Base-by-base conservation (phyloP, 768 basidiomycete species). In the Terana coerulea region DNA sequence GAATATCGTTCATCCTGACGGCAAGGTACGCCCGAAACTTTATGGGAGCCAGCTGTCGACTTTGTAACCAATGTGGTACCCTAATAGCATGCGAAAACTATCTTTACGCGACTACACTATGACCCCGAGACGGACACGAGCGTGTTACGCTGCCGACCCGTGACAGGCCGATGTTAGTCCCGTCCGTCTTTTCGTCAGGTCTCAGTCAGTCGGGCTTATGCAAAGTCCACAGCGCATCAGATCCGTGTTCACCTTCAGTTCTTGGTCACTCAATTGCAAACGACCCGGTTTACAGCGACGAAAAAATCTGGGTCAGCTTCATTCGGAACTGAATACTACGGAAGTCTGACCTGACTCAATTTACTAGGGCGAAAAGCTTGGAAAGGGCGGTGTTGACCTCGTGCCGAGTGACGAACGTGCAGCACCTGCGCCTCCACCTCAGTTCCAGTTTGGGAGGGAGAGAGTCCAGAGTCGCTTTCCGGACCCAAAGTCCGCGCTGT, bases 191-290 rank as follows among this genome's bases (percentile, higher is more conserved):
- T 5, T 24, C 12, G 28, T 14, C 51, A 37, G 17, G 22, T 33
- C 22, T 49, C 37, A 43, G 36, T 25, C 40, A n/a, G n/a, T n/a
- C n/a, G n/a, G n/a, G n/a, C n/a, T n/a, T 28, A 42, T 49, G 42
- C 45, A 21, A 47, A 30, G 34, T 53, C 47, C 51, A 15, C 17
- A 97, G 94, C 97, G 0, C 97, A 99, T 70, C 97, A 99, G 68
- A 90, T 98, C 52, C 81, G 97, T 44, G 95, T 99, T 3, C 97
- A 99, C 64, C 78, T 99, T 2, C 97, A 98, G 68, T 98, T 67
- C 80, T 99, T 51, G 97, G 95, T 1, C 74, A 90, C 63, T 88
- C 97, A 0, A 93, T 99, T 56, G 90, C 91, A 10, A 98, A 99
- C 64, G 97, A 98, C 59, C 91, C 94, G 2, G 78, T 98, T 2